Percentiles rank a stretch among this genome's conserved stretches.
phyloP scores from a whole-genome alignment of 176 grass and related monocot genomes.

The Musa troglodytarum region DNA sequence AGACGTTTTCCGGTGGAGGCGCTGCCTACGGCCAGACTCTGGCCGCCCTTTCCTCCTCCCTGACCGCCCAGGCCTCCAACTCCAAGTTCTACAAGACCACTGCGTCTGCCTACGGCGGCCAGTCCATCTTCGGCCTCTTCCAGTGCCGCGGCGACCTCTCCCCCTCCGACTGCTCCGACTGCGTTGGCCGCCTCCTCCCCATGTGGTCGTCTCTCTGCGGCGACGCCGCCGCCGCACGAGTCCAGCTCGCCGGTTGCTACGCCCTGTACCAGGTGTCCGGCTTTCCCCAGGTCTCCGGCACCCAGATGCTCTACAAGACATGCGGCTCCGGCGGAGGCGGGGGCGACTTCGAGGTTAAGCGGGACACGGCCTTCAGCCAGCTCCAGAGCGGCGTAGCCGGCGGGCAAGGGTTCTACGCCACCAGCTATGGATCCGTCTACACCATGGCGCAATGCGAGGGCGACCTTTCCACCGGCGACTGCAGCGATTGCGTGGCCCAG shows the following conservation, averaged over 20 bases:
- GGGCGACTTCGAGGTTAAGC: slow-evolving; percentile 53
- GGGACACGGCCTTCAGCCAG: slow-evolving; percentile 69
- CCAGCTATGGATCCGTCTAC: slow-evolving; percentile 71
- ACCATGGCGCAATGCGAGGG: slow-evolving; percentile 96
- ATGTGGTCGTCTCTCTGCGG: slow-evolving; percentile 66
- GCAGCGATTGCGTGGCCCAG: slow-evolving; percentile 64
- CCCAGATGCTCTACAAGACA: slow-evolving; percentile 92
- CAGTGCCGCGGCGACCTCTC: slow-evolving; percentile 85
- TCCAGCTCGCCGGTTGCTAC: slow-evolving; percentile 85
- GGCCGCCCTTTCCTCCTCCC: slow-evolving; percentile 34
- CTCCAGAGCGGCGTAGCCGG: slow-evolving; percentile 43
- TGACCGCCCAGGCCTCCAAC: slow-evolving; percentile 43
- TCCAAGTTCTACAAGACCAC: slow-evolving; percentile 89
- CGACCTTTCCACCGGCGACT: slow-evolving; percentile 70
- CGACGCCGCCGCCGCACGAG: slow-evolving; percentile 51
- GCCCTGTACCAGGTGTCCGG: slow-evolving; percentile 70
- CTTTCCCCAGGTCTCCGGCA: slow-evolving; percentile 82
- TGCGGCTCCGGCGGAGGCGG: slow-evolving; percentile 42
- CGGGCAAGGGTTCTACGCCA: slow-evolving; percentile 55
- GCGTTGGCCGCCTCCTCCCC: slow-evolving; percentile 49
- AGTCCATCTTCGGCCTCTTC: slow-evolving; percentile 62
- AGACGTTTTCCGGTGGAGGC: slow-evolving; percentile 35
- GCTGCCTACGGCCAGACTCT: slow-evolving; percentile 20
- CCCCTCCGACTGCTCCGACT: slow-evolving; percentile 59
- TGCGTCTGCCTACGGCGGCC: slow-evolving; percentile 15